Evolutionary conservation across 768 basidiomycete genomes (phyloP).

Genomic region (Agrocybe chaxingu): DNA sequence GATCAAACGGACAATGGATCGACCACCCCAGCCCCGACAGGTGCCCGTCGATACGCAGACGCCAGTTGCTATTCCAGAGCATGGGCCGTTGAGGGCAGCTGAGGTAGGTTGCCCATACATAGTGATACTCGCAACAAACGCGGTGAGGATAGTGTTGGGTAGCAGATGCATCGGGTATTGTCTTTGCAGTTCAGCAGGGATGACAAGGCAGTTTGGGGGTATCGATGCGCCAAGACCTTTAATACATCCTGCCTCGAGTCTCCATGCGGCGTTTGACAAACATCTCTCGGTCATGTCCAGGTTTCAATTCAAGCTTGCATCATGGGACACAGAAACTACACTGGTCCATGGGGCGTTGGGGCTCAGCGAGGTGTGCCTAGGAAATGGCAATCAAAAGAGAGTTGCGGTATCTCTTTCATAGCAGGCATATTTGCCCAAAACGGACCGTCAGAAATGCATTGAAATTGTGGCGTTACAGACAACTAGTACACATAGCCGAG

Average conservation of each 20-base stretch:
- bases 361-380: no score
- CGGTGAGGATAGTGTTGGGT: not conserved
- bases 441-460: not conserved
- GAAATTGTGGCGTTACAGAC: no score
- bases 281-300: no score
- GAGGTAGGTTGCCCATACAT: no score
- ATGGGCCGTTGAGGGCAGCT: not conserved
- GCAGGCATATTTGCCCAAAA: not conserved
- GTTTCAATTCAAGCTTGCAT: no score
- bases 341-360: no score
- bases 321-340: no score
- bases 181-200: not conserved
- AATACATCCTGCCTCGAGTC: not conserved
- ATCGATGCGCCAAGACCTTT: not conserved
- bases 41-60: not conserved
- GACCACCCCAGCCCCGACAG: not conserved
- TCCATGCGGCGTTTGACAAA: no score
- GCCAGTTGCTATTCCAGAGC: not conserved
- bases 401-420: not conserved
- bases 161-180: not conserved
- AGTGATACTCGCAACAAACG: not conserved
- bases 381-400: not conserved
- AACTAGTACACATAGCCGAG: conserved; percentile 86
- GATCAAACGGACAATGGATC: not conserved
- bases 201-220: not conserved